phyloP scores from a whole-genome alignment of 1,284 basidiomycete genomes.

The Fomitopsis pinicola region DNA sequence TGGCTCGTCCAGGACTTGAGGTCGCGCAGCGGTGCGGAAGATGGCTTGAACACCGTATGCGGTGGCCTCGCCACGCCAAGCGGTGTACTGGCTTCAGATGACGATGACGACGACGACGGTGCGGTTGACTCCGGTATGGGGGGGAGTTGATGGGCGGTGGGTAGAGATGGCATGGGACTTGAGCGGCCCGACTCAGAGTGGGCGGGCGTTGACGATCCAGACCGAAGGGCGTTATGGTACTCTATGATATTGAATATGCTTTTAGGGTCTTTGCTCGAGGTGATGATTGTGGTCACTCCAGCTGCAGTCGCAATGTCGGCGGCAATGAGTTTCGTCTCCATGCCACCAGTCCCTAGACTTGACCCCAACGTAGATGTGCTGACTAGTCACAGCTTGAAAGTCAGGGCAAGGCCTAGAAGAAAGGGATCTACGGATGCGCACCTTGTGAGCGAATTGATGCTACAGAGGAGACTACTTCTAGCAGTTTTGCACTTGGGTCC shows the following conservation, averaged over 20 bases:
- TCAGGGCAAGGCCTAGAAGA: background rate
- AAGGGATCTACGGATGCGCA: conserved; percentile 24
- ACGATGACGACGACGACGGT: conserved; percentile 12
- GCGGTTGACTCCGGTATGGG: conserved; percentile 7
- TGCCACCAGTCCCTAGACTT: conserved; percentile 93
- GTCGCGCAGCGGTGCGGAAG: conserved; percentile 75
- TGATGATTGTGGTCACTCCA: conserved; percentile 92
- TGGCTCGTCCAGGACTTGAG: conserved; percentile 96
- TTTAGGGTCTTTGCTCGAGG: conserved; percentile 76
- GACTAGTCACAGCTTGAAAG: conserved; percentile 43
- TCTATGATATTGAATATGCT: conserved; percentile 83
- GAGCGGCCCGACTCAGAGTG: conserved; percentile 31
- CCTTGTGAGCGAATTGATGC: conserved; percentile 79
- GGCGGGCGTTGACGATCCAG: conserved; percentile 27
- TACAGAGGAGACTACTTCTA: conserved; percentile 83
- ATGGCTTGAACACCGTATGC: conserved; percentile 87
- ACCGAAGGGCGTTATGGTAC: conserved; percentile 49
- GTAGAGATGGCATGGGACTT: conserved; percentile 30
- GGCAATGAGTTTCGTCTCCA: conserved; percentile 99
- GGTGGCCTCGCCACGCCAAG: conserved; percentile 45
- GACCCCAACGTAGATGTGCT: conserved; percentile 91
- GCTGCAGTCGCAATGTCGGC: conserved; percentile 96
- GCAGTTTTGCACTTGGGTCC: conserved; percentile 78
- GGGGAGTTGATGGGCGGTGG: conserved; percentile 3
- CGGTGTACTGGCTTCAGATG: conserved; percentile 6